Evolutionary conservation across 306 rosid genomes (phyloP), one percentile per base, ranked within the genome.

Genomic region (Castanea sativa): DNA sequence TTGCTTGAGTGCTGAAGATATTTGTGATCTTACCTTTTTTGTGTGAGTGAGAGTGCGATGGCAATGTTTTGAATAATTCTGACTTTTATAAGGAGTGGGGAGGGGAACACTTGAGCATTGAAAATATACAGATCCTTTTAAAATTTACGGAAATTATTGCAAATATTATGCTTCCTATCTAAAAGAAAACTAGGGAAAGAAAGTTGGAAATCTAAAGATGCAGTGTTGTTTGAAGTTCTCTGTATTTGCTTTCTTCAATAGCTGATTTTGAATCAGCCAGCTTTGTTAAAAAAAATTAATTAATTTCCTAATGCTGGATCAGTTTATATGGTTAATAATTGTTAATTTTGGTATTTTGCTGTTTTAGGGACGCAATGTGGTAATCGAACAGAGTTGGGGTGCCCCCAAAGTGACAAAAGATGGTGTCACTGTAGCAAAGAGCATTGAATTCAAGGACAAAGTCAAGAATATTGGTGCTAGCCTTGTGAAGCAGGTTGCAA

Each of bases 401-500:
- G 92, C 95, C 53, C 99, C 99, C 4, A 94, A 91, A 86, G 97
- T 94, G 45, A 94, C 99, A 23, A 94, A 94, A 76, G 97, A 94
- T 79, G 99, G 99, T 67, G 99, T 94, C 21, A 92, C 99, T 11
- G 97, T 94, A 33, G 99, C 99, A 4, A 94, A 92, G 89, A 92
- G 97, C 78, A 87, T 94, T 69, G 97, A 92, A 76, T 94, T 94
- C 69, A 91, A 94, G 88, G 97, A 92, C 70, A 94, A 87, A 83
- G 71, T 92, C n/a, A 92, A 91, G 86, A 94, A 94, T 68, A 35
- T 94, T 55, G 99, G 99, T 69, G 99, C 99, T 63, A 92, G 97
- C 79, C 93, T 94, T 81, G 99, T 94, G 79, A 94, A 94, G 86
- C 98, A 95, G 91, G 98, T 95, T 77, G 99, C 99, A 11, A 95